Percentiles rank a stretch among this genome's conserved stretches.
Evolutionary conservation across 495 filamentous ascomycete species (phyloP).

Genomic region (Glonium stellatum): DNA sequence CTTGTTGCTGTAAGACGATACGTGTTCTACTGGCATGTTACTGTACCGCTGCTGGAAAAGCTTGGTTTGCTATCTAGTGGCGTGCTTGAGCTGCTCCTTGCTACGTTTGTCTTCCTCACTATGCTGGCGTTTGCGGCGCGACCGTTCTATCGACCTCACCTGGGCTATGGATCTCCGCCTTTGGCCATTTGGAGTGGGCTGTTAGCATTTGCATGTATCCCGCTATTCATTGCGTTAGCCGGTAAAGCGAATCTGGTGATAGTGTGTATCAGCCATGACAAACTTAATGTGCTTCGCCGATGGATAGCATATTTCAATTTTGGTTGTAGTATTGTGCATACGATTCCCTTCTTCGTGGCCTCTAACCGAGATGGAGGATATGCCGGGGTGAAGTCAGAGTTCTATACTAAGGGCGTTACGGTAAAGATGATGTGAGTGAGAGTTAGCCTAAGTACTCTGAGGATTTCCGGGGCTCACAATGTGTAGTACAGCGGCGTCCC

Average conservation of each 20-base stretch:
- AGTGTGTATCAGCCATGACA: conserved; percentile 47
- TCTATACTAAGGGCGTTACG: too few relatives aligned
- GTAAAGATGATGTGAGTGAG: too few relatives aligned
- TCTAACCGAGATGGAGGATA: too few relatives aligned
- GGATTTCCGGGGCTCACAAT: too few relatives aligned
- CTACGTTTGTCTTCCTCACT: conserved; percentile 13
- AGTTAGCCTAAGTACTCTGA: too few relatives aligned
- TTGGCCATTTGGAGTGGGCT: conserved; percentile 47
- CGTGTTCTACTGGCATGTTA: too few relatives aligned
- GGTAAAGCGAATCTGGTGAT: conserved; percentile 43
- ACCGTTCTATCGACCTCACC: conserved; percentile 36
- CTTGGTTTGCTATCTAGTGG: conserved; percentile 34
- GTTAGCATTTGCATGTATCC: conserved; percentile 47
- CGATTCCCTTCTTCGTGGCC: too few relatives aligned
- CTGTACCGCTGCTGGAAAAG: background rate
- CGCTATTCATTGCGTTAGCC: conserved; percentile 44
- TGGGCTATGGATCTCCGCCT: conserved; percentile 42
- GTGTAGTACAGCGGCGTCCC: too few relatives aligned
- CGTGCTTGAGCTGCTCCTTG: conserved; percentile 24
- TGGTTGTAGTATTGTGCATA: conserved; percentile 44
- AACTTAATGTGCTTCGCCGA: conserved; percentile 49
- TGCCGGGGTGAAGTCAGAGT: too few relatives aligned
- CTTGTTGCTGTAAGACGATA: too few relatives aligned
- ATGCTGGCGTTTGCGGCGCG: conserved; percentile 30
- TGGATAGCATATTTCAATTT: conserved; percentile 51